Percentiles rank a stretch among this genome's conserved stretches.
Conservation (phyloP, 208 protist genomes). For the Porcisia deanei region DNA sequence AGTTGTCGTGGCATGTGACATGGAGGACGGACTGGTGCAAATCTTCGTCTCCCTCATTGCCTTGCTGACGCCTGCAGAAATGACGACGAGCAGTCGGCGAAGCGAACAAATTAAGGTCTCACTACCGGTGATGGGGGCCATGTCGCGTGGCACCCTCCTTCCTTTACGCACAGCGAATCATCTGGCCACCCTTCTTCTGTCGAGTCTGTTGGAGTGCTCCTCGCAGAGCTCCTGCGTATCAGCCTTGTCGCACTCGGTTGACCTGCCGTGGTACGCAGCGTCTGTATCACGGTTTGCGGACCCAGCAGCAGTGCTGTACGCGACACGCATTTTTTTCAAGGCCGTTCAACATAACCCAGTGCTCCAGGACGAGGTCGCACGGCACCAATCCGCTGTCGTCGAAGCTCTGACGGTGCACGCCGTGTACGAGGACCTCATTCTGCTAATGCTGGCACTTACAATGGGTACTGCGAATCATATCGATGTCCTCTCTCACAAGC, state of each 20-base stretch:
- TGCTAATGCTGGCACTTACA: slow-evolving; percentile 65
- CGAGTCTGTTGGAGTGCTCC: slow-evolving; percentile 57
- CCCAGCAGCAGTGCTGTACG: slow-evolving; percentile 68
- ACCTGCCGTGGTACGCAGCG: slow-evolving; percentile 69
- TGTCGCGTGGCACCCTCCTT: slow-evolving; percentile 32
- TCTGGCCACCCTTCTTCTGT: slow-evolving; percentile 52
- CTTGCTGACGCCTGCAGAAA: slow-evolving; percentile 56
- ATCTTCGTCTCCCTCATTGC: slow-evolving; percentile 55
- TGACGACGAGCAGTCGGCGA: slow-evolving; percentile 20
- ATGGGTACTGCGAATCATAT: slow-evolving; percentile 51
- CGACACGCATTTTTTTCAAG: slow-evolving; percentile 72
- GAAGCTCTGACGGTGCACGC: slow-evolving; percentile 59
- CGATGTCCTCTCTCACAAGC: slow-evolving; percentile 59
- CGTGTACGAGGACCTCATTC: slow-evolving; percentile 66
- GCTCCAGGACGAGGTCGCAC: slow-evolving; percentile 51
- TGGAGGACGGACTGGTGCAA: slow-evolving; percentile 63
- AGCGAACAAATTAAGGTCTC: slow-evolving; percentile 33
- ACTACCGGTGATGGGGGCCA: slow-evolving; percentile 41
- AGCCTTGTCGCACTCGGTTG: slow-evolving; percentile 49
- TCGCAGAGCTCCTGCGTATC: slow-evolving; percentile 40
- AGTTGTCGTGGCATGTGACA: slow-evolving; percentile 70
- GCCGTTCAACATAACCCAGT: slow-evolving; percentile 50
- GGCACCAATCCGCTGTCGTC: slow-evolving; percentile 60
- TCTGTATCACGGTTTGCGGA: slow-evolving; percentile 71
- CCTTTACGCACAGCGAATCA: slow-evolving; percentile 47